Evolutionary conservation across 2,329 filamentous ascomycete species (phyloP).

Genomic region (Pseudogymnoascus sp.): DNA sequence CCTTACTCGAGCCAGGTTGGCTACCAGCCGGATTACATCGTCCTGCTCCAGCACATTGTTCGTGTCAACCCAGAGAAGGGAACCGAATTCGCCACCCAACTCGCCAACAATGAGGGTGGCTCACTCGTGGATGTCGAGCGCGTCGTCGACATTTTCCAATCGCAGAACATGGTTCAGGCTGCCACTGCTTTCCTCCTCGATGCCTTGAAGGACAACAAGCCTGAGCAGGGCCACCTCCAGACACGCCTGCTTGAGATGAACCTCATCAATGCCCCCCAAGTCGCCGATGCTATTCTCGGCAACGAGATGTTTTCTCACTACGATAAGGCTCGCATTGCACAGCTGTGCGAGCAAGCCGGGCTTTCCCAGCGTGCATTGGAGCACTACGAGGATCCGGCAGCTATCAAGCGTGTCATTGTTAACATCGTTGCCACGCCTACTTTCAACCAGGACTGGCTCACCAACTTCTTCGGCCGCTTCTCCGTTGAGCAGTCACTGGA

Average conservation of each 20-base stretch:
- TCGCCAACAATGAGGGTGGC: constrained; percentile 83
- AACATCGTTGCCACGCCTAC: constrained; percentile 78
- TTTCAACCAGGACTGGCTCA: constrained; percentile 85
- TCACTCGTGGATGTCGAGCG: constrained; percentile 88
- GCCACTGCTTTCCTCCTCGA: constrained; percentile 97
- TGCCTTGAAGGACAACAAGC: constrained; percentile 88
- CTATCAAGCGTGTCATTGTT: constrained; percentile 83
- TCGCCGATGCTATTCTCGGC: constrained; percentile 93
- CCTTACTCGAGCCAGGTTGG: constrained; percentile 79
- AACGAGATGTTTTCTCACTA: constrained; percentile 99
- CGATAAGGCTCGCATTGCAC: constrained; percentile 81
- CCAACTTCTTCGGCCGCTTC: constrained; percentile 86
- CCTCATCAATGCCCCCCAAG: constrained; percentile 89
- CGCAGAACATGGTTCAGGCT: constrained; percentile 95
- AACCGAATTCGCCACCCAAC: constrained; percentile 84
- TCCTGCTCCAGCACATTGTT: constrained; percentile 85
- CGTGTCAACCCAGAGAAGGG: constrained; percentile 89
- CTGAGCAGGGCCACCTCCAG: constrained; percentile 88
- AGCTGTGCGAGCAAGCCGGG: constrained; percentile 88
- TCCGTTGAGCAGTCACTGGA: constrained; percentile 94
- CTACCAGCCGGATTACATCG: constrained; percentile 93
- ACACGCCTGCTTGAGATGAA: constrained; percentile 98
- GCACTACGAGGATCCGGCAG: constrained; percentile 84
- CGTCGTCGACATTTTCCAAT: constrained; percentile 96
- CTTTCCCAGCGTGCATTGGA: constrained; percentile 83